phyloP scores from a whole-genome alignment of 306 rosid genomes.

The Hippophae gyantsensis region DNA sequence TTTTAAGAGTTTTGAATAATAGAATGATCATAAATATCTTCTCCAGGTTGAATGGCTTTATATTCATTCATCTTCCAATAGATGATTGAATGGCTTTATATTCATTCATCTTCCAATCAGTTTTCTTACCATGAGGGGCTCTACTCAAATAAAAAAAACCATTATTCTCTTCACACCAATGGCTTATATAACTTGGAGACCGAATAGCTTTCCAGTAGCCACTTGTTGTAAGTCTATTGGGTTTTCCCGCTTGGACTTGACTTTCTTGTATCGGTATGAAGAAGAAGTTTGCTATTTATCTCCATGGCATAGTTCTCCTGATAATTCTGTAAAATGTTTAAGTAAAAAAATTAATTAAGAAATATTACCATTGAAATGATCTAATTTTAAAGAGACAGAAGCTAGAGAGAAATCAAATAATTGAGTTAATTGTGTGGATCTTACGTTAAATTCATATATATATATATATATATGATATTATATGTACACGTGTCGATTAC shows the following conservation, averaged over 20 bases:
- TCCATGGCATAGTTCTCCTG: conserved; percentile 49
- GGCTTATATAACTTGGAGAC: conserved; percentile 50
- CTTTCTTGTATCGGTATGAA: conserved; percentile 73
- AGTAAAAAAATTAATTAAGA: no score
- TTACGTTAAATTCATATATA: no score
- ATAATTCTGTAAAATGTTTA: conserved; percentile 26
- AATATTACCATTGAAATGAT: no score
- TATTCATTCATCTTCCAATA: no score
- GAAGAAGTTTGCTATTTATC: conserved; percentile 78
- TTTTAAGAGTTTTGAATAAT: no score
- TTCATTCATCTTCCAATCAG: conserved; percentile 96
- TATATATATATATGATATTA: no score
- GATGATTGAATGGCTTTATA: conserved; percentile 41
- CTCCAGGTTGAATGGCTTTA: no score
- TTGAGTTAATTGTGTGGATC: no score
- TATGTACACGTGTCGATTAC: no score
- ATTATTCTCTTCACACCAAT: conserved; percentile 72
- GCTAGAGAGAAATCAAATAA: no score
- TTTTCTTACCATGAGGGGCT: conserved; percentile 63
- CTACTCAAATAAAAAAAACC: conserved; percentile 74
- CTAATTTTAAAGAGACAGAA: no score
- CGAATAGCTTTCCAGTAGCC: conserved; percentile 97
- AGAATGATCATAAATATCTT: no score
- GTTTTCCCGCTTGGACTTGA: conserved; percentile 83
- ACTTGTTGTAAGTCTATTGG: conserved; percentile 49